These are phyloP conservation scores for Fusarium bulbicola DNA, from an alignment of 2,329 filamentous ascomycete genomes.

Conservation along the genomic window DNA sequence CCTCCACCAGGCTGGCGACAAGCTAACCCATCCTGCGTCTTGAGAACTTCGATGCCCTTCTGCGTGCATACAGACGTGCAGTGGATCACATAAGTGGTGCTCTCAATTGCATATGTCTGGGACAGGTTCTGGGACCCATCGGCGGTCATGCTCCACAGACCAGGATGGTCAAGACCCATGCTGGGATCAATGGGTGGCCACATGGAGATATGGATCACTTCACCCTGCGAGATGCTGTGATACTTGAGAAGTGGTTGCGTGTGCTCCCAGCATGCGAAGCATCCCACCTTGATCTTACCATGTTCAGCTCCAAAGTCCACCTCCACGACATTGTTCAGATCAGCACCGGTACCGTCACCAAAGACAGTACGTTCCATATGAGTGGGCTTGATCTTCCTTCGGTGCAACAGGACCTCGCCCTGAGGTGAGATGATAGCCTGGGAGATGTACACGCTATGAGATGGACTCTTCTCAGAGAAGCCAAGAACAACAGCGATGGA, in stretches of 20 bases:
- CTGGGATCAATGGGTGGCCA: constrained; percentile 52
- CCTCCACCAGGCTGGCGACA: constrained; percentile 37
- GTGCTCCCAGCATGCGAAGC: constrained; percentile 61
- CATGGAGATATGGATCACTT: constrained; percentile 57
- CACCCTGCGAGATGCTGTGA: constrained; percentile 53
- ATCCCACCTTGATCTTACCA: constrained; percentile 51
- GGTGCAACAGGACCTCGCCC: constrained; percentile 51
- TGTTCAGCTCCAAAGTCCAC: constrained; percentile 46
- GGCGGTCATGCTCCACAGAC: constrained; percentile 45
- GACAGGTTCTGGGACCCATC: constrained; percentile 55
- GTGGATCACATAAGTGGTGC: constrained; percentile 60
- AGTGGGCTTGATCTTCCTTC: constrained; percentile 62
- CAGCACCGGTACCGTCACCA: constrained; percentile 54
- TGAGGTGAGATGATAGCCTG: constrained; percentile 55
- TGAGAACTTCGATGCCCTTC: constrained; percentile 53
- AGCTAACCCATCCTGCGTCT: constrained; percentile 49
- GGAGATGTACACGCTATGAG: constrained; percentile 53
- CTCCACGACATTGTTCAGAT: constrained; percentile 52
- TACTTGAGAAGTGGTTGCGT: constrained; percentile 60
- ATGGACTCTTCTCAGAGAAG: constrained; percentile 52
- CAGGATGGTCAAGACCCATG: constrained; percentile 32
- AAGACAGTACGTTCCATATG: constrained; percentile 62
- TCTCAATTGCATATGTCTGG: constrained; percentile 66
- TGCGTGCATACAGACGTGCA: constrained; percentile 48
- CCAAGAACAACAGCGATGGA: constrained; percentile 55